These are phyloP conservation scores for Irpex sp. DNA, from an alignment of 1,284 basidiomycete species.

Conservation along the genomic window DNA sequence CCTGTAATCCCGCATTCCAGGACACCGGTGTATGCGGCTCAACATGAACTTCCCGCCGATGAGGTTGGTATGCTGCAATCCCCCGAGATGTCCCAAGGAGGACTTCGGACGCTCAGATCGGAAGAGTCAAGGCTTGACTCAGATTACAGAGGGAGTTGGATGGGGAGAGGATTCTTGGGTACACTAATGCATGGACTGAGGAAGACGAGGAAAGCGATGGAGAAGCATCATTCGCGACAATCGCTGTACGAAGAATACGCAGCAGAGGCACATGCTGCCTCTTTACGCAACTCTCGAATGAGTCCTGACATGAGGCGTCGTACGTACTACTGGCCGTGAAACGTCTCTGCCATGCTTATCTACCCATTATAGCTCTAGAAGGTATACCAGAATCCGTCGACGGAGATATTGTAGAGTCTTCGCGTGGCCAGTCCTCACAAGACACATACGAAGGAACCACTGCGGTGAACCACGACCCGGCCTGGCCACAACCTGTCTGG, in stretches of 20 bases:
- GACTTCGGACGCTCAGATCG: not conserved
- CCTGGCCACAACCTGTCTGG: not conserved
- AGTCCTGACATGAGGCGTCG: not conserved
- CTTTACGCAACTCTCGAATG: not conserved
- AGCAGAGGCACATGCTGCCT: constrained; percentile 5
- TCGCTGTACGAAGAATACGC: constrained; percentile 10
- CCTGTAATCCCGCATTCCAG: not conserved
- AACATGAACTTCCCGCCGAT: not conserved
- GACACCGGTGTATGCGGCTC: not conserved
- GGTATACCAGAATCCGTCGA: constrained; percentile 3
- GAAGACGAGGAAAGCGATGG: constrained; percentile 6
- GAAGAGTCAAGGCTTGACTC: not conserved
- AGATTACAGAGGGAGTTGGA: not conserved
- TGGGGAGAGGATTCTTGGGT: constrained; percentile 3
- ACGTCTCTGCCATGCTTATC: not conserved
- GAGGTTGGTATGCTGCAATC: not conserved
- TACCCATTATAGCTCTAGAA: not conserved
- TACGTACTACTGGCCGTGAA: not conserved
- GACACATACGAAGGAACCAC: constrained; percentile 2
- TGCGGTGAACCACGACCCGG: not conserved
- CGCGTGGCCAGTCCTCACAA: not conserved
- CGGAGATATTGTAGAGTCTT: not conserved
- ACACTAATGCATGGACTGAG: constrained; percentile 5
- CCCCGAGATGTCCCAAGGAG: not conserved
- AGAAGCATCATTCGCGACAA: constrained; percentile 13